Evolutionary conservation across 805 yeast species (phyloP).

Genomic region (Komagataella populi): DNA sequence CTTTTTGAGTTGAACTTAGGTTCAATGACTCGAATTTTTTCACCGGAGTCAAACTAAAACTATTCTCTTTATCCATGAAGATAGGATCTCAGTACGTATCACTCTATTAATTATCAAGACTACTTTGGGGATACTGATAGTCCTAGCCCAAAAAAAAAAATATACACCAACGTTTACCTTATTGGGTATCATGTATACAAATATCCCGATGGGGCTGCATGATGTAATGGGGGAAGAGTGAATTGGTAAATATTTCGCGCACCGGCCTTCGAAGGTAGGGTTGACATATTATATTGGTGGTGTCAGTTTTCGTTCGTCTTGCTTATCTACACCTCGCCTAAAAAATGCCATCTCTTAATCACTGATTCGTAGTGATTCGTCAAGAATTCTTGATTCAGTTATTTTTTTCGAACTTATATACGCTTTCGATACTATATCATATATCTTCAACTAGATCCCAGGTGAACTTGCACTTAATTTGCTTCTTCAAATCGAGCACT

Average conservation of each 20-base stretch:
- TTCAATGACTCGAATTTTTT: constrained; percentile 17
- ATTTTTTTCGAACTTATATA: no score
- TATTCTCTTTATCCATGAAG: constrained; percentile 22
- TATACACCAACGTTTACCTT: background rate
- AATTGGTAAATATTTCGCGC: no score
- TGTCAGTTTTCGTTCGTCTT: background rate
- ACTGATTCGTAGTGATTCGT: background rate
- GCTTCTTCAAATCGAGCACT: background rate
- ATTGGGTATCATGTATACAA: background rate
- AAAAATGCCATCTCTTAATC: background rate
- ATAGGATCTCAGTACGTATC: background rate
- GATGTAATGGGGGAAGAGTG: no score
- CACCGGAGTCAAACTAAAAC: constrained; percentile 20
- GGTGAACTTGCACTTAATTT: no score
- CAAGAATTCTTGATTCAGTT: background rate
- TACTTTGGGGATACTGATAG: background rate
- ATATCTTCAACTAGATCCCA: no score
- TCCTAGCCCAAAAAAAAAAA: background rate
- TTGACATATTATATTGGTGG: background rate
- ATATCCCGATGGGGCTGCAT: background rate
- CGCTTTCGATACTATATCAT: no score
- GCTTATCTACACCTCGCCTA: background rate
- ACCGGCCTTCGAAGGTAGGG: background rate
- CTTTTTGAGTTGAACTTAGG: background rate
- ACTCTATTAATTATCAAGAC: background rate